Base-by-base conservation (phyloP, 2,329 filamentous ascomycete species). In the Stachybotrys elegans region DNA sequence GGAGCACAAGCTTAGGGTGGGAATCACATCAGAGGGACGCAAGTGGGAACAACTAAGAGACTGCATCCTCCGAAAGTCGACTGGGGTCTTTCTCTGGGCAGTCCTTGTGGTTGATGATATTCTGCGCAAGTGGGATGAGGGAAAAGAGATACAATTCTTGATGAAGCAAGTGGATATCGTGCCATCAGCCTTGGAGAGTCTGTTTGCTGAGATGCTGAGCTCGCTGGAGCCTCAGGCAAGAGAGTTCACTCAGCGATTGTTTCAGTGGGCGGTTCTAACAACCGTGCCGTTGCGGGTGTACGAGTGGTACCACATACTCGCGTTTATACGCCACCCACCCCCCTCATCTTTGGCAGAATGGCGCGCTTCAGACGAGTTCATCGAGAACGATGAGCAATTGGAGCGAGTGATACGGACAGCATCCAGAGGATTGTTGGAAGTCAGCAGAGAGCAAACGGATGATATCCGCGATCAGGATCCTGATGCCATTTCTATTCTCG, bases 291-390 rank as follows among this genome's bases (percentile, higher is more conserved):
- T 53, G 1, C 40, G 48, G 0, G 22, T 53, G 17, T 23, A 49
- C 6, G 46, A 53, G 13, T 53, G 48, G 51, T 44, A 52, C 25
- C 50, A 53, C 2, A 32, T 52, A 2, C 2, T 53, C 1, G 51
- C 46, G 0, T 53, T 53, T 6, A 43, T 49, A 9, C 37, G 13
- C 3, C 1, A 16, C 2, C 35, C 44, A 1, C 2, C n/a, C 0
- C 48, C 46, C 4, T 22, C 12, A 0, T 52, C 51, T 0, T 37
- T 52, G 0, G 2, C 4, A 1, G n/a, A 38, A 0, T 53, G 48
- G 51, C 31, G 45, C 5, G 3, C 7, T 1, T 53, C 50, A 1
- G n/a, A 35, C 0, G 6, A 27, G 1, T 48, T 43, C 4, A 51
- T 46, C 0, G 38, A 42, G 5, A 48, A n/a, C 2, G 50, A 52